phyloP scores from a whole-genome alignment of 495 filamentous ascomycete species.

The Aspergillus olivimuriae region DNA sequence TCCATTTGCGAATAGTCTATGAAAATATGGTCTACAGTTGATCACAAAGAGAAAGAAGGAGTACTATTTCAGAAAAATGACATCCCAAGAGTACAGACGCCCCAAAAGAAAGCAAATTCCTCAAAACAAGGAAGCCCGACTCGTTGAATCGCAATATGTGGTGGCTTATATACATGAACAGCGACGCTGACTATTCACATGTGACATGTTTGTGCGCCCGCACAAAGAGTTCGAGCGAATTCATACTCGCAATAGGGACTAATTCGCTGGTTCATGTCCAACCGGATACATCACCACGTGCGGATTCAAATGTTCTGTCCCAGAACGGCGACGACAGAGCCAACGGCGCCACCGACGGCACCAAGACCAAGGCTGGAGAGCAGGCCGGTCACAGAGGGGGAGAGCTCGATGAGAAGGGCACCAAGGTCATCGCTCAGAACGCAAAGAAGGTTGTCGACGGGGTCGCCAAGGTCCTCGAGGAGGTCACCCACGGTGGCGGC shows the following conservation, averaged over 20 bases:
- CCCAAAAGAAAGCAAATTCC: neutral
- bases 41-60: too few species aligned
- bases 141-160: neutral
- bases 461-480: slow-evolving; percentile 25
- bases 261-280: too few species aligned
- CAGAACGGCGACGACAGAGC: slow-evolving; percentile 30
- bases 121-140: neutral
- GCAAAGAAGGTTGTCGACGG: slow-evolving; percentile 26
- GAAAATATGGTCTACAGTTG: too few species aligned
- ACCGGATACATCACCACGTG: too few species aligned
- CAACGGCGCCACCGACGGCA: slow-evolving; percentile 23
- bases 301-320: slow-evolving; percentile 33
- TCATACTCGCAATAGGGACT: too few species aligned
- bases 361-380: slow-evolving; percentile 34
- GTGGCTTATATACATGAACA: neutral
- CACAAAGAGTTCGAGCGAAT: too few species aligned
- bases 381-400: slow-evolving; percentile 25
- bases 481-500: slow-evolving; percentile 33
- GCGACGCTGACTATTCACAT: too few species aligned
- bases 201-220: too few species aligned
- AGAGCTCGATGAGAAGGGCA: slow-evolving; percentile 36
- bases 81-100: too few species aligned
- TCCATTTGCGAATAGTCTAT: too few species aligned
- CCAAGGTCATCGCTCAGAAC: slow-evolving; percentile 25
- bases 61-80: too few species aligned